phyloP scores from a whole-genome alignment of 495 filamentous ascomycete genomes.

The Neurospora sp. region DNA sequence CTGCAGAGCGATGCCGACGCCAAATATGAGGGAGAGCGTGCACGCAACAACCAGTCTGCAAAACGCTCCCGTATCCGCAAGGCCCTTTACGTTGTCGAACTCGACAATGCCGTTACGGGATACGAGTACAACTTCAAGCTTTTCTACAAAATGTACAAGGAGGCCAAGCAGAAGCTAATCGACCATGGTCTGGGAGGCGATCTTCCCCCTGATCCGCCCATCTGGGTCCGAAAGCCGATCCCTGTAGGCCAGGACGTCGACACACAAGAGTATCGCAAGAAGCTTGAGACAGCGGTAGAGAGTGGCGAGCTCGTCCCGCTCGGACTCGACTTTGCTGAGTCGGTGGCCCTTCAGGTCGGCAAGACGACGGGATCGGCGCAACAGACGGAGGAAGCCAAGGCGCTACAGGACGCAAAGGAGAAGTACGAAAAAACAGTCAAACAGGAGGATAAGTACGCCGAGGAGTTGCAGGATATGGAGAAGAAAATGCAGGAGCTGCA shows the following conservation, averaged over 20 bases:
- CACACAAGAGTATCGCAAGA: background rate
- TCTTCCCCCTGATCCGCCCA: background rate
- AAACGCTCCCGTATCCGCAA: constrained; percentile 1
- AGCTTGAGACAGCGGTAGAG: background rate
- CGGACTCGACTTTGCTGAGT: constrained; percentile 2
- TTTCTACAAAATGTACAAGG: background rate
- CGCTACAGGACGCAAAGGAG: background rate
- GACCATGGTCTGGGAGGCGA: background rate
- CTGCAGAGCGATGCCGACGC: background rate
- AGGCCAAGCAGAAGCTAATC: background rate
- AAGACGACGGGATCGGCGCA: background rate
- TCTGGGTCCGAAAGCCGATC: background rate
- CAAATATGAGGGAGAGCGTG: background rate
- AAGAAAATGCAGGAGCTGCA: background rate
- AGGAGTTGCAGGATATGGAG: background rate
- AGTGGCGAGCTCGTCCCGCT: background rate
- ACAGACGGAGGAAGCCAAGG: background rate
- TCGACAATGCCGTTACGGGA: constrained; percentile 3
- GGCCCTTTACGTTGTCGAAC: constrained; percentile 1
- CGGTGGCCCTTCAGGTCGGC: background rate
- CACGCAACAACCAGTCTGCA: constrained; percentile 3
- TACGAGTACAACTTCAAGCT: background rate
- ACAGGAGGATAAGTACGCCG: background rate
- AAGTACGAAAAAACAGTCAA: background rate
- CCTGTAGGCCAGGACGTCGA: background rate